A percentile compares a stretch with the other conserved stretches of the same genome.
These are phyloP conservation scores for Astrephomene gubernaculifera DNA, from an alignment of 139 green algal species.

Conservation along the genomic window DNA sequence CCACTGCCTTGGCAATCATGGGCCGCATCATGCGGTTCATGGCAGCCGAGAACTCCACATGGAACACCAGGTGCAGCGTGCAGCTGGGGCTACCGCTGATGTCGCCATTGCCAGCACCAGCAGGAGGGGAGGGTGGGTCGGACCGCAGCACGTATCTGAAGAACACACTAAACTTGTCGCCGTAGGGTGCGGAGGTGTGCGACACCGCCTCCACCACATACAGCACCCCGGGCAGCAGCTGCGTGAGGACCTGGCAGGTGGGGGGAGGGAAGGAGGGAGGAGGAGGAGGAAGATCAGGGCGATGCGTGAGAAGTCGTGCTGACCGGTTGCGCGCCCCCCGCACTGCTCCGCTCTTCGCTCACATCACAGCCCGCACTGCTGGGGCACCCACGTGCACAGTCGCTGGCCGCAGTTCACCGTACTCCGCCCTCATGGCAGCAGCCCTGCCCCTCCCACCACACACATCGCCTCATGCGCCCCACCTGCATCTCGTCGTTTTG, in stretches of 20 bases:
- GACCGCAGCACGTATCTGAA: constrained; percentile 42
- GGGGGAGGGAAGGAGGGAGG: not conserved
- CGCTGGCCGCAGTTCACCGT: too few species aligned
- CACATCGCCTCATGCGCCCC: too few species aligned
- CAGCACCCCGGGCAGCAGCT: constrained; percentile 22
- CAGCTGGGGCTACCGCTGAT: not conserved
- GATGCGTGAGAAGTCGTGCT: too few species aligned
- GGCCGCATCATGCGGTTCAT: constrained; percentile 60
- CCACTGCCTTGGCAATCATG: constrained; percentile 45
- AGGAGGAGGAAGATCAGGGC: not conserved
- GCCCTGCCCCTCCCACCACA: too few species aligned
- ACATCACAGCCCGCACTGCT: too few species aligned
- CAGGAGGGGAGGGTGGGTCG: not conserved
- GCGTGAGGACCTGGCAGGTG: not conserved
- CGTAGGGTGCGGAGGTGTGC: constrained; percentile 57
- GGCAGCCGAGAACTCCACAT: constrained; percentile 32
- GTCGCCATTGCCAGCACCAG: too few species aligned
- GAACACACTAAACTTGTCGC: constrained; percentile 63
- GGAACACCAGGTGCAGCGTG: constrained; percentile 35
- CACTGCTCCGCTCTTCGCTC: too few species aligned
- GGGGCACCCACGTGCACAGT: too few species aligned
- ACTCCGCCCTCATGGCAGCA: too few species aligned
- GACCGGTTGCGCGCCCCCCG: too few species aligned
- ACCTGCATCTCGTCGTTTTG: constrained; percentile 55
- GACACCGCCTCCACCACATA: constrained; percentile 51